Evolutionary conservation across 805 yeast genomes (phyloP).

Genomic region (Starmerella lactis-condensi): DNA sequence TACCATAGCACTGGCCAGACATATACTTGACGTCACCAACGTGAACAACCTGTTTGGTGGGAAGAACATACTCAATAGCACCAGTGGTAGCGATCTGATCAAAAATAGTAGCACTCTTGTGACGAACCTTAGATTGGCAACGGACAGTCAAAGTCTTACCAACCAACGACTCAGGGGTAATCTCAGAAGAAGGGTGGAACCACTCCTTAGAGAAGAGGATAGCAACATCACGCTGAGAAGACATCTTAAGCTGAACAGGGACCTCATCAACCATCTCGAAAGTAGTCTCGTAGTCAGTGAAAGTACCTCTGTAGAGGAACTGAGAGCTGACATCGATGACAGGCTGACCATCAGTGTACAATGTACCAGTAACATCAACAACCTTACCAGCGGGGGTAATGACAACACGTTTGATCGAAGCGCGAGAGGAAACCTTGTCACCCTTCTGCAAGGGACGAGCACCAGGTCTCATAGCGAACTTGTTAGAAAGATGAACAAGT

Average conservation of each 20-base stretch:
- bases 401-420: constrained; percentile 71
- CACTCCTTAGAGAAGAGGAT: constrained; percentile 90
- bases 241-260: constrained; percentile 61
- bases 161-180: constrained; percentile 46
- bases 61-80: constrained; percentile 67
- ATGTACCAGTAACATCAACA: constrained; percentile 85
- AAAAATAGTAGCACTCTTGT: constrained; percentile 56
- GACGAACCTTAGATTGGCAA: constrained; percentile 66
- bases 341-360: constrained; percentile 47
- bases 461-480: constrained; percentile 82
- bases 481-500: constrained; percentile 86
- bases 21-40: constrained; percentile 70
- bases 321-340: constrained; percentile 89
- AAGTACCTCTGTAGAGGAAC: constrained; percentile 89
- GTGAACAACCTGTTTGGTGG: constrained; percentile 74
- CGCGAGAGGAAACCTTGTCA: constrained; percentile 64
- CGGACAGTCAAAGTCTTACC: constrained; percentile 75
- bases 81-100: constrained; percentile 72
- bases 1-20: constrained; percentile 87
- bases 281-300: constrained; percentile 74
- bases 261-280: constrained; percentile 76
- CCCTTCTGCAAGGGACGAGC: constrained; percentile 78
- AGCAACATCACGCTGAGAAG: constrained; percentile 73
- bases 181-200: constrained; percentile 56
- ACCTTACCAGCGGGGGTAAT: constrained; percentile 87